Conservation (phyloP, 164 flowering plant species). For the Berberis vulgaris region DNA sequence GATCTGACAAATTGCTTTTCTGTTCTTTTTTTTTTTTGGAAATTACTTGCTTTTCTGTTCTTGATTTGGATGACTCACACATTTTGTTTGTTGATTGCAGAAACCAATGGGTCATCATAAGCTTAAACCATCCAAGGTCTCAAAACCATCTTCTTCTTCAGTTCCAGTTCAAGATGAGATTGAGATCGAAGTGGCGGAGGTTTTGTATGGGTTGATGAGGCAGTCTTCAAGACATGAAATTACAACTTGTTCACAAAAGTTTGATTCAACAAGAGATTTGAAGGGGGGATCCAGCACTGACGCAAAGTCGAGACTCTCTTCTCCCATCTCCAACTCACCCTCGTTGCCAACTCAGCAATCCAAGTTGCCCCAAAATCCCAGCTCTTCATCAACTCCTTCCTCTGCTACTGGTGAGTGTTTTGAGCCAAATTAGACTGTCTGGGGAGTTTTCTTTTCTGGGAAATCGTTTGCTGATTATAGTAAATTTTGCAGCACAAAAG, state of each 20-base stretch:
- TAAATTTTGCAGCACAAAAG: constrained; percentile 60
- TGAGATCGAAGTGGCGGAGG: constrained; percentile 60
- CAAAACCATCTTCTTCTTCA: constrained; percentile 17
- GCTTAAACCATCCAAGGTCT: constrained; percentile 45
- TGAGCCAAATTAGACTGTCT: neutral
- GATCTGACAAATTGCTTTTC: neutral
- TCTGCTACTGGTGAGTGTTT: constrained; percentile 44
- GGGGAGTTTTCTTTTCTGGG: neutral
- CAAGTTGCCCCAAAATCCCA: constrained; percentile 33
- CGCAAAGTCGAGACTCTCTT: constrained; percentile 55
- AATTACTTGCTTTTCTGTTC: neutral
- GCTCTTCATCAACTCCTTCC: constrained; percentile 30
- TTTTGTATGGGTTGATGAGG: constrained; percentile 59
- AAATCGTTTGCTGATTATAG: no score
- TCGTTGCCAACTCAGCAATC: constrained; percentile 12
- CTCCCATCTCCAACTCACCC: constrained; percentile 48
- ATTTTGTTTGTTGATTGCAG: constrained; percentile 25
- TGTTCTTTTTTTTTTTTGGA: neutral
- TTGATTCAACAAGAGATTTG: constrained; percentile 29
- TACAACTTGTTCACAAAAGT: constrained; percentile 18
- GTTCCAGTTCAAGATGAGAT: constrained; percentile 60
- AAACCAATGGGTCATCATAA: constrained; percentile 52
- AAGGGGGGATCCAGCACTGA: constrained; percentile 34
- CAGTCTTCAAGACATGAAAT: constrained; percentile 53
- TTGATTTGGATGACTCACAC: neutral